A percentile compares a stretch with the other conserved stretches of the same genome.
phyloP scores from a whole-genome alignment of 2,329 filamentous ascomycete genomes.

The Trichophyton verrucosum region DNA sequence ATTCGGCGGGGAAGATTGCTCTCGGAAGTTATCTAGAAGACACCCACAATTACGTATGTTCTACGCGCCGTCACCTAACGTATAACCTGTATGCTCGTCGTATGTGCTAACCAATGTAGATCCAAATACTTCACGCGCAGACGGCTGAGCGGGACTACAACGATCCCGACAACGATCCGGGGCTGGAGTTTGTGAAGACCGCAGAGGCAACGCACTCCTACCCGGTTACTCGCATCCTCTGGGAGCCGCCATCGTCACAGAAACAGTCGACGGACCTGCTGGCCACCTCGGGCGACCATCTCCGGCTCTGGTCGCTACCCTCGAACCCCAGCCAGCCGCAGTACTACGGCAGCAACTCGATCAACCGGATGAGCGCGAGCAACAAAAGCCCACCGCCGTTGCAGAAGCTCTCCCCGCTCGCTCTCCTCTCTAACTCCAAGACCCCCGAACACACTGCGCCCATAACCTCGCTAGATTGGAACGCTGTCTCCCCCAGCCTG shows the following conservation, averaged over 20 bases:
- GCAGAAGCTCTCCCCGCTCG: conserved; percentile 82
- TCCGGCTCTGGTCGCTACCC: conserved; percentile 86
- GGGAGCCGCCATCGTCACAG: conserved; percentile 89
- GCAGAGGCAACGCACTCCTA: conserved; percentile 97
- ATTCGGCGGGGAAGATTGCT: conserved; percentile 78
- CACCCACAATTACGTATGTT: conserved; percentile 81
- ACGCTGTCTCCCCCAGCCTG: conserved; percentile 86
- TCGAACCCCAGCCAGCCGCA: conserved; percentile 40
- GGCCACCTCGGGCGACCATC: conserved; percentile 86
- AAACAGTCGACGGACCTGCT: conserved; percentile 93
- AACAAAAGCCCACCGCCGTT: conserved; percentile 38
- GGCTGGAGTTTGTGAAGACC: conserved; percentile 80
- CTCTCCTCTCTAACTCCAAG: conserved; percentile 91
- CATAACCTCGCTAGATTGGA: conserved; percentile 94
- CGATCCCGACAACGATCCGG: conserved; percentile 56
- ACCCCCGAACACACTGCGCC: conserved; percentile 96
- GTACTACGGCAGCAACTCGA: conserved; percentile 51
- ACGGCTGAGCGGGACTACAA: conserved; percentile 50
- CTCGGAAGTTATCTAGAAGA: conserved; percentile 95
- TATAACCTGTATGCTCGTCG: not conserved
- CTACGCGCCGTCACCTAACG: conserved; percentile 16
- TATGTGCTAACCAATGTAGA: conserved; percentile 40
- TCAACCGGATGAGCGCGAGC: conserved; percentile 52
- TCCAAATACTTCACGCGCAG: conserved; percentile 91
- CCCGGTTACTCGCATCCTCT: conserved; percentile 85